Evolutionary conservation across 306 rosid genomes (phyloP).

Genomic region (Dryas drummondii): DNA sequence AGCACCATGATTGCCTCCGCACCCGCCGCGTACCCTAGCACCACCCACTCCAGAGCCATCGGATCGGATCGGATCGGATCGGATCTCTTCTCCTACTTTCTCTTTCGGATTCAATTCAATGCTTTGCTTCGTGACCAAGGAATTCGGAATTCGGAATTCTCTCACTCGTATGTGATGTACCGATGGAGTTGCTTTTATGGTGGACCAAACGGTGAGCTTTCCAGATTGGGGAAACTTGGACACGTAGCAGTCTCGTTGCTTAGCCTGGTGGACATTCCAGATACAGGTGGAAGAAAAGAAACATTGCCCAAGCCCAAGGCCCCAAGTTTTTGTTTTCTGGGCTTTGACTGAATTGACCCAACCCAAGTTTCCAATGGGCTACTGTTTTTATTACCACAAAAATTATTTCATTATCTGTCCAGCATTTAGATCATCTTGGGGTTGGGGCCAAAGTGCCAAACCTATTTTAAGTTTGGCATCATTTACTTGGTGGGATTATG

Average conservation of each 20-base stretch:
- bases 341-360: not conserved
- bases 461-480: too few relatives aligned
- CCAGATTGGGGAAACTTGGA: not conserved
- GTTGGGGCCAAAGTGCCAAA: too few relatives aligned
- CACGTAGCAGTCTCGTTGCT: conserved; percentile 4
- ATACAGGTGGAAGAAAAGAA: not conserved
- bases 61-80: not conserved
- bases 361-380: not conserved
- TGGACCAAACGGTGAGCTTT: conserved; percentile 1
- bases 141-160: not conserved
- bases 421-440: too few relatives aligned
- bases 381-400: too few relatives aligned
- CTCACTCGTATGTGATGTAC: not conserved
- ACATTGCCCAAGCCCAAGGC: not conserved
- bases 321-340: not conserved
- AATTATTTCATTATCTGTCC: too few relatives aligned
- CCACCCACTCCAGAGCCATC: conserved; percentile 98
- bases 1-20: conserved; percentile 96
- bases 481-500: too few relatives aligned
- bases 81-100: not conserved
- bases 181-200: not conserved
- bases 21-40: conserved; percentile 88
- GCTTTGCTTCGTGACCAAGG: conserved; percentile 19
- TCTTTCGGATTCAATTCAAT: not conserved
- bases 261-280: not conserved